Conservation (phyloP, 768 basidiomycete genomes). For the Hygrophorus russula region DNA sequence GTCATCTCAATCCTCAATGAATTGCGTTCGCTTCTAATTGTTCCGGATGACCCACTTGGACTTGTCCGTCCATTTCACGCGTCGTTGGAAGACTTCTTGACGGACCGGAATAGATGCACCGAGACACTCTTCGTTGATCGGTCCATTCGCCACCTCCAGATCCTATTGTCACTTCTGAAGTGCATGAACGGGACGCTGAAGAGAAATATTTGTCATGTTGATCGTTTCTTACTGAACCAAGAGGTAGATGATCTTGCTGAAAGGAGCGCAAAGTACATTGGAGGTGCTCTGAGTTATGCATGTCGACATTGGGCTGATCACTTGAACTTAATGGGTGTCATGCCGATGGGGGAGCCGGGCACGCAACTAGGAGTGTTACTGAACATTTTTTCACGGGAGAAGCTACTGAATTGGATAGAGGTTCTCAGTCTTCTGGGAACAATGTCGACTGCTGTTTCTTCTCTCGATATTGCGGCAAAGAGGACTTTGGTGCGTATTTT, state of each 20-base stretch:
- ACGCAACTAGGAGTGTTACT: neutral
- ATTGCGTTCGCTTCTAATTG: conserved; percentile 6
- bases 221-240: conserved; percentile 1
- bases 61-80: conserved; percentile 18
- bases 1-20: conserved; percentile 1
- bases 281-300: conserved; percentile 9
- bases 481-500: neutral
- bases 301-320: conserved; percentile 13
- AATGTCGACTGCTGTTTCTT: neutral
- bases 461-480: neutral
- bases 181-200: conserved; percentile 6
- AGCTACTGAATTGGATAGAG: neutral
- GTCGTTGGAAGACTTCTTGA: conserved; percentile 23
- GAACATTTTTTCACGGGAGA: neutral
- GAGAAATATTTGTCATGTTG: neutral
- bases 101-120: conserved; percentile 17
- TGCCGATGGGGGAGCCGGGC: neutral
- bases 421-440: neutral
- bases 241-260: conserved; percentile 1
- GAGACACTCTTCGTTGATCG: conserved; percentile 17
- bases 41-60: conserved; percentile 8
- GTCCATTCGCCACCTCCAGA: conserved; percentile 1
- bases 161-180: neutral
- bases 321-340: conserved; percentile 3
- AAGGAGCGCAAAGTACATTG: neutral